Evolutionary conservation across 2,329 filamentous ascomycete species (phyloP).

Genomic region (Ophiocordyceps polyrhachis-furcata): DNA sequence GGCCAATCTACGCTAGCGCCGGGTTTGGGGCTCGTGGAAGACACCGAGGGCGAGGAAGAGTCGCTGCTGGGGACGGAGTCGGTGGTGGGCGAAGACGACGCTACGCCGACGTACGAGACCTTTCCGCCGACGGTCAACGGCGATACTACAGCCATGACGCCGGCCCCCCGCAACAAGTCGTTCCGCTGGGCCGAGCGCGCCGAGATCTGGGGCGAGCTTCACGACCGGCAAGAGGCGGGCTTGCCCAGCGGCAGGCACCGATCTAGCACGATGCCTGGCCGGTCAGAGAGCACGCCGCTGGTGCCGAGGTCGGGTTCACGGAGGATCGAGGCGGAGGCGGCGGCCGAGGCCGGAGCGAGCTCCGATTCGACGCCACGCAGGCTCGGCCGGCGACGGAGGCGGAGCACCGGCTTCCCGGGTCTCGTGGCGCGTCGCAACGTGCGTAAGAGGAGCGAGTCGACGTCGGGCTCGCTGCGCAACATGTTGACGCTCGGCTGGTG

Average conservation of each 20-base stretch:
- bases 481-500: slow-evolving; percentile 41
- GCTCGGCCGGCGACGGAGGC: slow-evolving; percentile 27
- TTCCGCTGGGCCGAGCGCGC: slow-evolving; percentile 46
- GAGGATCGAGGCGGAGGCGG: slow-evolving; percentile 10
- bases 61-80: slow-evolving; percentile 31
- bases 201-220: slow-evolving; percentile 77
- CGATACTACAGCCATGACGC: slow-evolving; percentile 18
- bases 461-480: slow-evolving; percentile 31
- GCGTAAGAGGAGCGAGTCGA: slow-evolving; percentile 17
- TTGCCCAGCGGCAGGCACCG: slow-evolving; percentile 21
- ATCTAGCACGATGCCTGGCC: slow-evolving; percentile 28
- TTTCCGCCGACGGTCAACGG: slow-evolving; percentile 20
- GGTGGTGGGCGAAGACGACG: slow-evolving; percentile 19
- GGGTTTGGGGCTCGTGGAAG: slow-evolving; percentile 64
- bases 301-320: slow-evolving; percentile 12
- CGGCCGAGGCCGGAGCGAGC: slow-evolving; percentile 11
- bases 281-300: slow-evolving; percentile 21
- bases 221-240: slow-evolving; percentile 43
- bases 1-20: slow-evolving; percentile 57
- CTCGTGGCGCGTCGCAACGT: slow-evolving; percentile 33
- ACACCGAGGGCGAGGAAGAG: slow-evolving; percentile 42
- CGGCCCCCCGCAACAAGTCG: slow-evolving; percentile 25
- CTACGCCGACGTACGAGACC: slow-evolving; percentile 26
- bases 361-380: slow-evolving; percentile 12
- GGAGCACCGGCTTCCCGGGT: slow-evolving; percentile 43